Percentiles rank a stretch among this genome's conserved stretches.
These are phyloP conservation scores for Pulicaria dysenterica DNA, from an alignment of 129 eudicot genomes.

Conservation along the genomic window DNA sequence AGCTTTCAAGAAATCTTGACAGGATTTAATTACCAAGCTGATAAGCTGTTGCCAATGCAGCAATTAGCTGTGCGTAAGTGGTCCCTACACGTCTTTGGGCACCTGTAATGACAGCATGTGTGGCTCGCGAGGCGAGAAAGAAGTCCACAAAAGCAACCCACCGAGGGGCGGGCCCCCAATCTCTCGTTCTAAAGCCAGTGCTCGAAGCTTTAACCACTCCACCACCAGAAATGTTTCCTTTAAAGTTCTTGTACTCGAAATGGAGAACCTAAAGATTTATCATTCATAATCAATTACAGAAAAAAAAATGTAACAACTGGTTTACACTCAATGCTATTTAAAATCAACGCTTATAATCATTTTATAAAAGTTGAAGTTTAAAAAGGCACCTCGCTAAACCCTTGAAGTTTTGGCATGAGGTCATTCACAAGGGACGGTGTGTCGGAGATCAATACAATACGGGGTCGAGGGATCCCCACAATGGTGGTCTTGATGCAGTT, in stretches of 20 bases:
- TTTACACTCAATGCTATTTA: neutral
- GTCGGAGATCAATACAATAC: slow-evolving; percentile 62
- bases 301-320: neutral
- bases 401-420: slow-evolving; percentile 41
- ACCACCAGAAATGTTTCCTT: slow-evolving; percentile 50
- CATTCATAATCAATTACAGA: neutral
- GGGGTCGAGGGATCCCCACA: slow-evolving; percentile 38
- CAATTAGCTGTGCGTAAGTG: slow-evolving; percentile 62
- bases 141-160: slow-evolving; percentile 83
- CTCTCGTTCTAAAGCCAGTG: slow-evolving; percentile 49
- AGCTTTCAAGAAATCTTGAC: neutral
- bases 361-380: neutral
- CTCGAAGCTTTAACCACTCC: neutral
- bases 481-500: slow-evolving; percentile 58
- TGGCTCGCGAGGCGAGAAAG: slow-evolving; percentile 62
- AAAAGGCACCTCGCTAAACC: slow-evolving; percentile 53
- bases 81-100: slow-evolving; percentile 75
- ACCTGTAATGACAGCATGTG: slow-evolving; percentile 57
- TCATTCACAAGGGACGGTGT: slow-evolving; percentile 54
- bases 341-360: neutral
- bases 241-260: slow-evolving; percentile 54
- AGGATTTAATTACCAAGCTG: slow-evolving; percentile 46
- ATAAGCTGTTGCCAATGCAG: slow-evolving; percentile 55
- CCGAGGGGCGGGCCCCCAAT: slow-evolving; percentile 83
- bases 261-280: slow-evolving; percentile 52